A percentile compares a stretch with the other conserved stretches of the same genome.
Evolutionary conservation across 192 early-diverging fungal species (phyloP).

Genomic region (Oehlia diaphana): DNA sequence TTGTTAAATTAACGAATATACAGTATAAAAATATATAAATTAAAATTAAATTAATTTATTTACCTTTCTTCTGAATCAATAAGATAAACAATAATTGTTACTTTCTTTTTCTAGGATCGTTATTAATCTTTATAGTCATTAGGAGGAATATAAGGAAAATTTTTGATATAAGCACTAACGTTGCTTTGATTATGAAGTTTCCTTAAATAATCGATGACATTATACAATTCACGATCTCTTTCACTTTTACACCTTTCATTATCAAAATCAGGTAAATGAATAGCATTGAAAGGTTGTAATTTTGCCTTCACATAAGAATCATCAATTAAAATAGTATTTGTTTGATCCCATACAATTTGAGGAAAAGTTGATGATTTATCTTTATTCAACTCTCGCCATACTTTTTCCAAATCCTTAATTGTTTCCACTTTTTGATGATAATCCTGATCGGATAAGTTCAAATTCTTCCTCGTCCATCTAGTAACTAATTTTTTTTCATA

Average conservation of each 20-base stretch:
- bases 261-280: constrained; percentile 44
- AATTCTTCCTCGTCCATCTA: constrained; percentile 62
- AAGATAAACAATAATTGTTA: no score
- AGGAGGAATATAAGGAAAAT: constrained; percentile 35
- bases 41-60: no score
- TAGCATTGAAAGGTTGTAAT: constrained; percentile 53
- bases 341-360: constrained; percentile 36
- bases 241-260: neutral
- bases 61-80: no score
- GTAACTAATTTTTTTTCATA: constrained; percentile 40
- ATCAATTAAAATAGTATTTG: constrained; percentile 56
- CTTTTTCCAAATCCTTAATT: constrained; percentile 62
- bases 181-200: constrained; percentile 38
- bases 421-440: constrained; percentile 47
- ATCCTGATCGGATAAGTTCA: constrained; percentile 41
- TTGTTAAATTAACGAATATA: no score
- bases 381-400: constrained; percentile 50
- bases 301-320: constrained; percentile 49
- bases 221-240: constrained; percentile 42
- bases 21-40: no score
- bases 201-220: constrained; percentile 44
- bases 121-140: neutral
- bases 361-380: neutral
- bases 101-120: no score
- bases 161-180: constrained; percentile 45